Conservation (phyloP, 169 alveolate genomes). For the Plasmodium billcollinsi region DNA sequence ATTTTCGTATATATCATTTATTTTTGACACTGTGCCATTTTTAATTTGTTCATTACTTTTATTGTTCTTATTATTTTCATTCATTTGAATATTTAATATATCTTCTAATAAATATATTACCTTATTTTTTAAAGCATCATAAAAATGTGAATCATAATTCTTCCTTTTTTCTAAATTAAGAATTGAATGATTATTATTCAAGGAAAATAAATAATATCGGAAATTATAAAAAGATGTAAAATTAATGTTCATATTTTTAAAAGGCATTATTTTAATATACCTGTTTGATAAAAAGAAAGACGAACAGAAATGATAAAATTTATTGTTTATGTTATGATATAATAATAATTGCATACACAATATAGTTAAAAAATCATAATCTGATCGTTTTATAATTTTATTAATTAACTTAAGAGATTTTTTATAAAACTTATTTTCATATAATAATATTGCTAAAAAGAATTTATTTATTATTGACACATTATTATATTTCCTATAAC, state of each 20-base stretch:
- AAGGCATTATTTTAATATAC: conserved; percentile 21
- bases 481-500: conserved; percentile 41
- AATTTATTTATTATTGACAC: conserved; percentile 44
- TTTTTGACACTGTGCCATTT: not conserved
- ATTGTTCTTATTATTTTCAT: not conserved
- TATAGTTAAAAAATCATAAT: conserved; percentile 15
- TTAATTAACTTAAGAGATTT: conserved; percentile 35
- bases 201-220: conserved; percentile 33
- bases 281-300: conserved; percentile 60
- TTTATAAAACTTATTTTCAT: conserved; percentile 41
- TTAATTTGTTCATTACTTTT: not conserved
- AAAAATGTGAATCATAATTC: conserved; percentile 23
- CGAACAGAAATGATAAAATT: conserved; percentile 49
- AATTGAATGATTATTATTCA: conserved; percentile 14
- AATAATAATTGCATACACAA: conserved; percentile 71
- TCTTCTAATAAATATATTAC: not conserved
- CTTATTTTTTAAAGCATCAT: conserved; percentile 4
- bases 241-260: conserved; percentile 43
- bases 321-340: conserved; percentile 27
- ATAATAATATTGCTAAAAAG: conserved; percentile 56
- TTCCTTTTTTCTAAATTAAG: conserved; percentile 21
- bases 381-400: conserved; percentile 40
- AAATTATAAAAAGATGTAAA: conserved; percentile 21
- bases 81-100: not conserved
- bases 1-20: not conserved